Evolutionary conservation across 116 monocot species (phyloP).

Genomic region (Posidonia oceanica): DNA sequence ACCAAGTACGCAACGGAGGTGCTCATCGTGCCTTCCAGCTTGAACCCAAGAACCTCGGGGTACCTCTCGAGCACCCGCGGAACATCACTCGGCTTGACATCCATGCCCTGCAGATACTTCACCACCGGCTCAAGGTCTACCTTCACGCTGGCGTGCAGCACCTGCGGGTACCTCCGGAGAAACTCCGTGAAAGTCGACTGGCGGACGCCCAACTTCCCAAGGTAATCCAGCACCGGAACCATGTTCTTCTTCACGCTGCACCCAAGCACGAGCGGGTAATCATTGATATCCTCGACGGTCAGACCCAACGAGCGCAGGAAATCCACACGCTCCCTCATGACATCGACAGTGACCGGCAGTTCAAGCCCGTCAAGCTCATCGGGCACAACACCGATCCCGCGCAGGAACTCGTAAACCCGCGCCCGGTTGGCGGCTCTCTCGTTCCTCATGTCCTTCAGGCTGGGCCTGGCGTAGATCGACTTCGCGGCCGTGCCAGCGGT

Average conservation of each 20-base stretch:
- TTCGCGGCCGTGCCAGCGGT: conserved; percentile 13
- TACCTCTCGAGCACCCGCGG: conserved; percentile 81
- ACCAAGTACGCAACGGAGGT: conserved; percentile 87
- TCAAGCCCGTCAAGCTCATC: conserved; percentile 91
- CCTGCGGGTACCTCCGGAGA: conserved; percentile 77
- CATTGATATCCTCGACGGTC: conserved; percentile 65
- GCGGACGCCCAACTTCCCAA: conserved; percentile 60
- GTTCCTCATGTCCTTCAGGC: conserved; percentile 44
- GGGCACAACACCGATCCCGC: conserved; percentile 50
- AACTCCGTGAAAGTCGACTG: conserved; percentile 40
- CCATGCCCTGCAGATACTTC: conserved; percentile 78
- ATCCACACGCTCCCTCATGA: conserved; percentile 86
- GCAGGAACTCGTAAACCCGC: conserved; percentile 67
- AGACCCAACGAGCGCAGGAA: conserved; percentile 80
- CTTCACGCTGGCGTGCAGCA: conserved; percentile 82
- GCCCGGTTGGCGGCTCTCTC: conserved; percentile 48
- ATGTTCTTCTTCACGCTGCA: conserved; percentile 97
- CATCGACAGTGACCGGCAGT: conserved; percentile 70
- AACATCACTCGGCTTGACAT: conserved; percentile 45
- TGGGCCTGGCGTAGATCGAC: conserved; percentile 68
- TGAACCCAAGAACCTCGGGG: conserved; percentile 89
- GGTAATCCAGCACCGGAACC: conserved; percentile 85
- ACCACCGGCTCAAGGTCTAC: conserved; percentile 77
- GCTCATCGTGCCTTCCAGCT: conserved; percentile 96
- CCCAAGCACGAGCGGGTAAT: conserved; percentile 79